Evolutionary conservation across 164 flowering plant species (phyloP).

Genomic region (Tetrastigma voinierianum): DNA sequence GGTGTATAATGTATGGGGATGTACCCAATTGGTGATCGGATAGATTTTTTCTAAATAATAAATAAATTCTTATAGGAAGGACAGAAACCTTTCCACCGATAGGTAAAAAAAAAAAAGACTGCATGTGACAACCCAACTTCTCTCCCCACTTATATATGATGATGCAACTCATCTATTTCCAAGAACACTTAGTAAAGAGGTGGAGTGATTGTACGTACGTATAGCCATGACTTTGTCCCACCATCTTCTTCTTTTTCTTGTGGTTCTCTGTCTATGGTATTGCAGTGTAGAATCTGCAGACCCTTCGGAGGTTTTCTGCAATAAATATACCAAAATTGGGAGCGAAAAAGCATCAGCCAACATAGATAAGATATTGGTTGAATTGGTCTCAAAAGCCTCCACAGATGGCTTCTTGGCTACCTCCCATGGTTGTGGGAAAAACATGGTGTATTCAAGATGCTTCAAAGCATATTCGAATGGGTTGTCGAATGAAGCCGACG

Average conservation of each 20-base stretch:
- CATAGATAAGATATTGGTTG: constrained; percentile 28
- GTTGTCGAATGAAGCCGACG: constrained; percentile 46
- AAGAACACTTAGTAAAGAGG: too few species aligned
- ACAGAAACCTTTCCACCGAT: too few species aligned
- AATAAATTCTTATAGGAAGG: too few species aligned
- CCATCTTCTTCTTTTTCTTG: constrained; percentile 9
- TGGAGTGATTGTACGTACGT: too few species aligned
- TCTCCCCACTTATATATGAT: too few species aligned
- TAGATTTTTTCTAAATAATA: too few species aligned
- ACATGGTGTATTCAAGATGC: constrained; percentile 45
- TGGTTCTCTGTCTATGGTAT: constrained; percentile 6
- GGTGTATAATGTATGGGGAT: too few species aligned
- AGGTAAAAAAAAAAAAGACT: too few species aligned
- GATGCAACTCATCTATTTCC: too few species aligned
- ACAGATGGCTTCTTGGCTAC: constrained; percentile 22
- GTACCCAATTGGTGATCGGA: too few species aligned
- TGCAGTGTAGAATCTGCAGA: constrained; percentile 16
- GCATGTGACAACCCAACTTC: too few species aligned
- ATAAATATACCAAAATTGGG: constrained; percentile 16
- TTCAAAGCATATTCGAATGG: constrained; percentile 31
- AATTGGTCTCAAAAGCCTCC: constrained; percentile 20
- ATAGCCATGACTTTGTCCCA: too few species aligned
- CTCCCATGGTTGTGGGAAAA: constrained; percentile 25
- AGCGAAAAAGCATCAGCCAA: constrained; percentile 21
- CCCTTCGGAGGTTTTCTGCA: constrained; percentile 32